Base-by-base conservation (phyloP, 2,329 filamentous ascomycete genomes). In the Nigrospora osmanthi region DNA sequence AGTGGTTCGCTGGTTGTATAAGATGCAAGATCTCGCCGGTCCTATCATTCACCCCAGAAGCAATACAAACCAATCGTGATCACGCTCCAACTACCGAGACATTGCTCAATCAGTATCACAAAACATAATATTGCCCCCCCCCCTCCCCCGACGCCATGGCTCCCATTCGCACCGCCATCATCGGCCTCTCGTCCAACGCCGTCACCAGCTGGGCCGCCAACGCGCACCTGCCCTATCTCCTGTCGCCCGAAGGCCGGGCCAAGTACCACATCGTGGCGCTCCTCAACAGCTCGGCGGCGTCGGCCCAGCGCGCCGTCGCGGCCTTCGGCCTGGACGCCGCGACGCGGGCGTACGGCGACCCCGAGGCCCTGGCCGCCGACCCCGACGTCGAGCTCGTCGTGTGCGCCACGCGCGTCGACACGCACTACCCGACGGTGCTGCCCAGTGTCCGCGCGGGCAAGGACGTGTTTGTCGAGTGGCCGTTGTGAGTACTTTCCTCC, bases 221-320 rank as follows among this genome's bases (percentile, higher is more conserved):
- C 23, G 76, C 75, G 3, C 79, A 83, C 53, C 69, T 82, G 0
- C 76, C 80, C 0, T 81, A 81, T 53, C 70, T 83, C 2, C 59
- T 70, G 35, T 73, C 72, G 0, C 58, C 68, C 0, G 61, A 55
- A 2, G 66, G 69, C 11, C 64, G 64, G 15, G 47, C 62, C 3
- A 62, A 67, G 13, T 78, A 68, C 51, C 44, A 64, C 12, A 73
- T 80, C 42, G 65, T 72, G 1, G 76, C 73, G 0, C 62, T 80
- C 1, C 66, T 68, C 51, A 78, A 78, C 61, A 72, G 67, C 13
- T 67, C 63, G 31, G 54, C 68, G 0, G 62, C 65, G 2, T 63
- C 72, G 0, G 72, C 72, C 0, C 51, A 59, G 10, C 59, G 54
- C 0, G 69, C 73, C 23, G 73, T 75, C 38, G 42, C 57, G 4